A percentile compares a stretch with the other conserved stretches of the same genome.
Conservation (phyloP, 352 stramenopile species). For the Phytophthora capsici region DNA sequence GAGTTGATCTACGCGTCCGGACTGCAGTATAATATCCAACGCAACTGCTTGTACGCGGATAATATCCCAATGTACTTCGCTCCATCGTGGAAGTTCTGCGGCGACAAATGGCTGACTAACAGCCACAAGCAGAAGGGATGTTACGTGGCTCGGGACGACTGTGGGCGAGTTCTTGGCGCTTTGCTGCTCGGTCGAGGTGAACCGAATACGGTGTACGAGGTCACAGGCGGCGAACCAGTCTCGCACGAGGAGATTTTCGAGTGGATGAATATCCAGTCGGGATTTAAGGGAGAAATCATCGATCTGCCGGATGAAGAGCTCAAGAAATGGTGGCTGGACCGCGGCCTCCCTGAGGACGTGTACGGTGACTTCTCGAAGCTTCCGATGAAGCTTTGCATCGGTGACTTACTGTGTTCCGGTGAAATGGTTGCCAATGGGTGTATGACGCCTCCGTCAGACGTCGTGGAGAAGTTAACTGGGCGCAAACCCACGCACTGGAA, state of each 20-base stretch:
- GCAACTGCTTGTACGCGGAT: slow-evolving; percentile 35
- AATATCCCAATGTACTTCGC: slow-evolving; percentile 37
- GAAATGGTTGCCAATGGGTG: slow-evolving; percentile 33
- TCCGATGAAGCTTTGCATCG: slow-evolving; percentile 32
- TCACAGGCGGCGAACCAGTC: slow-evolving; percentile 24
- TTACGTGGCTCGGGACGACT: slow-evolving; percentile 25
- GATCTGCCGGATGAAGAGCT: slow-evolving; percentile 37
- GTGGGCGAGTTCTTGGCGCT: slow-evolving; percentile 13
- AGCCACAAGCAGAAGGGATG: slow-evolving; percentile 17
- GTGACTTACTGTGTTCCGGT: slow-evolving; percentile 30
- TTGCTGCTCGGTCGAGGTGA: slow-evolving; percentile 24
- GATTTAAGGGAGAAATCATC: slow-evolving; percentile 34
- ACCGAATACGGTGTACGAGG: slow-evolving; percentile 27
- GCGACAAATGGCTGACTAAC: slow-evolving; percentile 35
- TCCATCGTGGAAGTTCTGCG: slow-evolving; percentile 37
- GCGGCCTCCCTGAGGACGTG: slow-evolving; percentile 24
- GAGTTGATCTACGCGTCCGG: slow-evolving; percentile 26
- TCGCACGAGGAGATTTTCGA: slow-evolving; percentile 34
- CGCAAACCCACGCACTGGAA: slow-evolving; percentile 18
- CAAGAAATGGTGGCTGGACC: slow-evolving; percentile 27
- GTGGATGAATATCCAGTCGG: slow-evolving; percentile 27
- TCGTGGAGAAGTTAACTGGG: slow-evolving; percentile 34
- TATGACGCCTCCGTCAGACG: slow-evolving; percentile 19
- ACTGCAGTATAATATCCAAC: slow-evolving; percentile 37
- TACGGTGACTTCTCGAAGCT: slow-evolving; percentile 33